Base-by-base conservation (phyloP, 2,329 filamentous ascomycete genomes). In the Aureobasidium sp. region DNA sequence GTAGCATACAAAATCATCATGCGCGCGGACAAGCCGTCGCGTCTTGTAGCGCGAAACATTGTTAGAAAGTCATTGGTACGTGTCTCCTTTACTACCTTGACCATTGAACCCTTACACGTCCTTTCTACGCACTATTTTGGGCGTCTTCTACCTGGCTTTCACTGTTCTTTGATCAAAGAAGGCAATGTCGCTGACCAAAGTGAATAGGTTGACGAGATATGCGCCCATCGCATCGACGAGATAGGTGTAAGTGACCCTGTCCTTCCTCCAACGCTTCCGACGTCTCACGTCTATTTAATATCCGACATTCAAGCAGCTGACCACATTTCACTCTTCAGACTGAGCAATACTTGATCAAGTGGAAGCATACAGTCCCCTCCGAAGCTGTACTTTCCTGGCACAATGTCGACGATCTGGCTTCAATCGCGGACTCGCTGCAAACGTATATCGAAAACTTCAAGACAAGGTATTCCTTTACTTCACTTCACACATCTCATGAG, bases 301-400 rank as follows among this genome's bases (percentile, higher is more conserved):
- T 5, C 7, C 7, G 7, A 5, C 32, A 1, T 34, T 37, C 34
- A 37, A 4, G 13, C 13, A 21, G 62, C 39, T 55, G 54, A 66
- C 37, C 11, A 25, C 27, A 37, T 34, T 21, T 37, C 25, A 11
- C 21, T 21, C 15, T 5, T 8, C 55, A 73, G 71, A 37, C 15
- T 1, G 77, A 79, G 59, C 70, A 79, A 39, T 79, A 75, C 57
- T 69, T 80, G 0, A 70, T 79, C 0, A 66, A 67, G 39, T 79
- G 78, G 78, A 68, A 66, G n/a, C 64, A 67, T 1, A 21, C 61
- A 0, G 39, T 53, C n/a, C 66, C 66, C 3, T 62, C 65, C 36
- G 48, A 64, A 27, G 66, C 68, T 0, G 71, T 76, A 1, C 66
- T 74, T 3, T 77, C 75, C 5, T 81, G 78, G 78, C 78, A 81